These are phyloP conservation scores for Daedaleopsis nitida DNA, from an alignment of 768 basidiomycete genomes.

Conservation along the genomic window DNA sequence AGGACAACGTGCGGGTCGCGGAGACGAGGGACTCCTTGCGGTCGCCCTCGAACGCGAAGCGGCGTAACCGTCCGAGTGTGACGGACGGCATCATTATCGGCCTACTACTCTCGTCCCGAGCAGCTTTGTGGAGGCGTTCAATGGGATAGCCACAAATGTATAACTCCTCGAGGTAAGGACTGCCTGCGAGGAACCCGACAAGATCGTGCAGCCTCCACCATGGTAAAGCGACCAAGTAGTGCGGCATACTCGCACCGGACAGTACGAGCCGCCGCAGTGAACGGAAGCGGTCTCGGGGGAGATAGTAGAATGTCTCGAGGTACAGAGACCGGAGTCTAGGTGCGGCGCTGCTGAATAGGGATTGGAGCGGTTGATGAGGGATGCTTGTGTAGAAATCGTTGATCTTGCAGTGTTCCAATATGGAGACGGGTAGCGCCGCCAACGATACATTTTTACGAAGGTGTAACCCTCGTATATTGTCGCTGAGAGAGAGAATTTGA, in stretches of 20 bases:
- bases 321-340: not conserved
- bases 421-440: no score
- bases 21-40: not conserved
- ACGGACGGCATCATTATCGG: not conserved
- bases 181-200: not conserved
- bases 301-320: not conserved
- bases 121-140: not conserved
- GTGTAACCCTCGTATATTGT: no score
- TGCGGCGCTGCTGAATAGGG: not conserved
- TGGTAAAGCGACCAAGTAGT: not conserved
- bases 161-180: not conserved
- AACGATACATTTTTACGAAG: no score
- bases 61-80: not conserved
- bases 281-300: not conserved
- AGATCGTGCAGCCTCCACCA: not conserved
- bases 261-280: not conserved
- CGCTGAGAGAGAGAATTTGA: not conserved
- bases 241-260: not conserved
- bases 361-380: not conserved
- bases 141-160: not conserved
- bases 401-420: not conserved
- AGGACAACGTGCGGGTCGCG: not conserved
- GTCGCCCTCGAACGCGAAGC: not conserved
- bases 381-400: not conserved
- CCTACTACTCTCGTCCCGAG: not conserved